Evolutionary conservation across 176 grass and related monocot genomes (phyloP).

Genomic region (Carex myosuroides): DNA sequence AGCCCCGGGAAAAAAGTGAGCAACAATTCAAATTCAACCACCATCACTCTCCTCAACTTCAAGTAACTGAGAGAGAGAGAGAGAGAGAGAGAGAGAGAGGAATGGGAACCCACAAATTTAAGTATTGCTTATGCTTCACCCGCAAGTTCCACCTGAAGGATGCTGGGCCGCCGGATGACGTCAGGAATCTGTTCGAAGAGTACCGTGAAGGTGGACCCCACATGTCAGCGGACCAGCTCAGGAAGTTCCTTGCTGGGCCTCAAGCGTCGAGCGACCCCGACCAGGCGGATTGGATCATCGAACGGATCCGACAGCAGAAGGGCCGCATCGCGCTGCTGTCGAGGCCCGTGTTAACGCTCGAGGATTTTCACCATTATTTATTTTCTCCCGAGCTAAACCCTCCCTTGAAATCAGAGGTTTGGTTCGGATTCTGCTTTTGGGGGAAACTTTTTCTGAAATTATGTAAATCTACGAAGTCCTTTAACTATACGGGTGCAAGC

Average conservation of each 20-base stretch:
- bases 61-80: constrained; percentile 12
- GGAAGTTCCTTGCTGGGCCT: constrained; percentile 42
- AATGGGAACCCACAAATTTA: constrained; percentile 54
- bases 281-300: constrained; percentile 40
- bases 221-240: constrained; percentile 58
- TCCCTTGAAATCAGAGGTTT: constrained; percentile 28
- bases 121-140: constrained; percentile 84
- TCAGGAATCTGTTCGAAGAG: constrained; percentile 40
- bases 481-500: not conserved
- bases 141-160: constrained; percentile 52
- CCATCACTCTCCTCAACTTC: constrained; percentile 24
- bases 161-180: constrained; percentile 53
- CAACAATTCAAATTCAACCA: not conserved
- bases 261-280: constrained; percentile 26
- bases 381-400: constrained; percentile 79
- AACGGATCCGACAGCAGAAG: constrained; percentile 46
- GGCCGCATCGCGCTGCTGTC: constrained; percentile 38
- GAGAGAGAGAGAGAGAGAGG: constrained; percentile 15
- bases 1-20: constrained; percentile 4
- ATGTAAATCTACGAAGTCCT: not conserved
- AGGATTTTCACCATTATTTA: constrained; percentile 70
- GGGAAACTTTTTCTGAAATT: not conserved
- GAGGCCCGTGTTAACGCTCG: constrained; percentile 42
- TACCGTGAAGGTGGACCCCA: constrained; percentile 42
- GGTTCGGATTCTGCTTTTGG: not conserved